Evolutionary conservation across 2,329 filamentous ascomycete species (phyloP).

Genomic region (Pleomassaria siparia): DNA sequence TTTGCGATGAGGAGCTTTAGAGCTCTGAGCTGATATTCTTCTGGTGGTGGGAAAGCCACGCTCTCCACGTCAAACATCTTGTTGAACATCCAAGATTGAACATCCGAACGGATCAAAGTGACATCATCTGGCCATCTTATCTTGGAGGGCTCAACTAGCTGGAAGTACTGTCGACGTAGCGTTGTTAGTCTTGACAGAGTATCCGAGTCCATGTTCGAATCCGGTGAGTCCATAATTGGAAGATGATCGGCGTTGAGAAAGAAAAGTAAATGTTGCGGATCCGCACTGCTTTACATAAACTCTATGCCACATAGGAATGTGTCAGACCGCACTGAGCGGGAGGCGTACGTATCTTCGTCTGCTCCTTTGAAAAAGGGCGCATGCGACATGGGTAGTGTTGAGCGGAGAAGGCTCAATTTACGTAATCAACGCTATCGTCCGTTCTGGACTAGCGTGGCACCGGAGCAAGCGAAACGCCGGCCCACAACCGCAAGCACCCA

Average conservation of each 20-base stretch:
- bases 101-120: slow-evolving; percentile 59
- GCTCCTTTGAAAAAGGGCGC: background rate
- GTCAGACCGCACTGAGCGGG: background rate
- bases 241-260: background rate
- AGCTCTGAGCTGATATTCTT: slow-evolving; percentile 69
- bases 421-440: background rate
- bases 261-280: background rate
- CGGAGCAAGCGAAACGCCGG: background rate
- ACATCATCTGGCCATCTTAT: slow-evolving; percentile 65
- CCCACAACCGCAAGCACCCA: background rate
- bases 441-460: background rate
- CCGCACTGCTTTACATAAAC: background rate
- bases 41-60: slow-evolving; percentile 62
- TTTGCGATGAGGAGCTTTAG: slow-evolving; percentile 71
- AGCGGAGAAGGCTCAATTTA: background rate
- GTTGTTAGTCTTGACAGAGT: slow-evolving; percentile 23
- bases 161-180: slow-evolving; percentile 76
- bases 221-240: background rate
- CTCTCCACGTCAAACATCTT: slow-evolving; percentile 65
- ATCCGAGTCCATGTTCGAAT: slow-evolving; percentile 9
- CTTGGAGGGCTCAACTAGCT: slow-evolving; percentile 64
- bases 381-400: background rate
- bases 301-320: background rate
- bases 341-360: background rate
- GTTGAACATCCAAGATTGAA: slow-evolving; percentile 68